These are phyloP conservation scores for Saccharomycopsis vini DNA, from an alignment of 805 yeast genomes.

Conservation along the genomic window DNA sequence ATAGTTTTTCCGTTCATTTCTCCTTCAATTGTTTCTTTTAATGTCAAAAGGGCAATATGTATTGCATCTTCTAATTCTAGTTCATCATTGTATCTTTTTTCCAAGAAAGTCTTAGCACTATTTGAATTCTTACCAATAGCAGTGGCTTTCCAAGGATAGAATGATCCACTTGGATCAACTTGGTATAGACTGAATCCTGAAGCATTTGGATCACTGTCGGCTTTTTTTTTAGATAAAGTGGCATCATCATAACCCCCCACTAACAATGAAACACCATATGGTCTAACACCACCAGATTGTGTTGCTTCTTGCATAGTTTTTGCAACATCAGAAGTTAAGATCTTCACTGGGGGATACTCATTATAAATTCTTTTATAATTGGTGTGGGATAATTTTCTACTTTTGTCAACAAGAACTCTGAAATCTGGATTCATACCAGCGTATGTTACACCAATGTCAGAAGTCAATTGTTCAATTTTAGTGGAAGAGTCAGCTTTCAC, in stretches of 20 bases:
- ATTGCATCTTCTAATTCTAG: constrained; percentile 96
- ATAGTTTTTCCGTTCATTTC: constrained; percentile 95
- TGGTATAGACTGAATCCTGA: constrained; percentile 75
- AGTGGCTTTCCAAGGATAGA: constrained; percentile 99
- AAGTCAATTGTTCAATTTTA: constrained; percentile 79
- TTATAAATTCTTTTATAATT: constrained; percentile 88
- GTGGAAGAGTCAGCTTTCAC: constrained; percentile 65
- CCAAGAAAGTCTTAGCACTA: constrained; percentile 95
- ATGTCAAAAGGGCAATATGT: constrained; percentile 86
- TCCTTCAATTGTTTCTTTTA: constrained; percentile 95
- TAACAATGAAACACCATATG: constrained; percentile 91
- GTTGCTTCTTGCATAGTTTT: constrained; percentile 98
- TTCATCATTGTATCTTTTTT: constrained; percentile 97
- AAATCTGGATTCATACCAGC: constrained; percentile 99
- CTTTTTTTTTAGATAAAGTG: constrained; percentile 27
- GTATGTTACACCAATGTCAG: constrained; percentile 93
- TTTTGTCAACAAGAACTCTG: constrained; percentile 86
- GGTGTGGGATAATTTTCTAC: constrained; percentile 89
- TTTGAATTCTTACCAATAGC: constrained; percentile 95
- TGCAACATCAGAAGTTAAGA: constrained; percentile 90
- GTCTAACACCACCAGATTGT: constrained; percentile 97
- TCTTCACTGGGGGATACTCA: constrained; percentile 94
- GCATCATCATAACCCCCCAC: constrained; percentile 88
- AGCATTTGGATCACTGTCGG: constrained; percentile 25
- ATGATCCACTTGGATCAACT: constrained; percentile 96